Conservation (phyloP, 2,329 filamentous ascomycete genomes). For the Aspergillus pseudoglaucus region DNA sequence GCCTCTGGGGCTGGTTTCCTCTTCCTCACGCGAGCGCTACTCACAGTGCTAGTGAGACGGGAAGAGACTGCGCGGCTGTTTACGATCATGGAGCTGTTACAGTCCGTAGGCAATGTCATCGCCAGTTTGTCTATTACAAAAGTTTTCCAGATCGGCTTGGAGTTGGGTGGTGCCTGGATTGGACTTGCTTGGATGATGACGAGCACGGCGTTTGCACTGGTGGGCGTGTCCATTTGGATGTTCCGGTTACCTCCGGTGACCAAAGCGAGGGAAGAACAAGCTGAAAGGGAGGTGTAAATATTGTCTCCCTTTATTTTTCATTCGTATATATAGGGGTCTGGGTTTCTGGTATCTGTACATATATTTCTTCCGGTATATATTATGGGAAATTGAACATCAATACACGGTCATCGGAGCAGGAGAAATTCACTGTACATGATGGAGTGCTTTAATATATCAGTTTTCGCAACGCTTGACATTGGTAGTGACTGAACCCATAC, state of each 20-base stretch:
- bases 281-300: neutral
- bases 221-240: slow-evolving; percentile 22
- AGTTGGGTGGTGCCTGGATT: slow-evolving; percentile 42
- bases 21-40: slow-evolving; percentile 41
- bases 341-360: neutral
- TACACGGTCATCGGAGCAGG: too few relatives aligned
- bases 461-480: too few relatives aligned
- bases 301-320: neutral
- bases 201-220: slow-evolving; percentile 26
- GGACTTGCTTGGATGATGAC: slow-evolving; percentile 44
- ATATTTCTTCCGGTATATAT: neutral
- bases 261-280: neutral
- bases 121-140: slow-evolving; percentile 42
- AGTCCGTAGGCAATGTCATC: slow-evolving; percentile 42
- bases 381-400: too few relatives aligned
- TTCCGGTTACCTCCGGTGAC: slow-evolving; percentile 17
- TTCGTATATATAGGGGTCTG: neutral
- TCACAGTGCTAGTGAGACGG: slow-evolving; percentile 43
- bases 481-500: too few relatives aligned
- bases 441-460: too few relatives aligned
- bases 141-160: slow-evolving; percentile 42
- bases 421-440: too few relatives aligned
- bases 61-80: slow-evolving; percentile 45
- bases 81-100: slow-evolving; percentile 44
- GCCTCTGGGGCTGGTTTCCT: slow-evolving; percentile 45